Evolutionary conservation across 208 protist species (phyloP), one percentile per base, ranked within the genome.

Genomic region (Herpetomonas samuelpessoai): DNA sequence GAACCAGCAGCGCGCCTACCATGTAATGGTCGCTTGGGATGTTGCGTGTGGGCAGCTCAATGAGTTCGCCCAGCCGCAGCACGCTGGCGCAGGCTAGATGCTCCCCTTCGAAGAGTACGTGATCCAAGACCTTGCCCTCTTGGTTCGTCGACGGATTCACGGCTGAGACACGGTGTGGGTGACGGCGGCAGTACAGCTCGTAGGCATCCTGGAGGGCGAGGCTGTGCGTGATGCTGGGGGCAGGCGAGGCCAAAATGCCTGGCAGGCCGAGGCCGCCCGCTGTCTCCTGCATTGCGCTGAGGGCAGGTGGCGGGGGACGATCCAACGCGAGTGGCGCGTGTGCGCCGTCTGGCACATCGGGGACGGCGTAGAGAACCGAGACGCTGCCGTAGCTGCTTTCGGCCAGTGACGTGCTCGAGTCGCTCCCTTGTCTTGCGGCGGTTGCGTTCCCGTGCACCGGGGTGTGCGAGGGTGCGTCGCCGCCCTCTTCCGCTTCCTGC

Each of bases 11-110:
- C 12, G 76, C 85, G 6, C 84, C 85, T 6, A 92, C 65, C 69
- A 88, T 88, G 68, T 86, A 92, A 65, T 95, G 89, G 45, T 95
- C 89, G 51, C 86, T 93, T 9, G 89, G 89, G 54, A 79, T 72
- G 18, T 70, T 56, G 6, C 31, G 66, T 22, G 67, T 86, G 0
- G 89, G 89, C 29, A 95, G 44, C 19, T 86, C 68, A 16, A 63
- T 44, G 25, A 30, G 55, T 49, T 77, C 74, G 2, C 76, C 74
- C 3, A 93, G 77, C 9, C 78, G 71, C 46, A 90, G 44, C 31
- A 95, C 89, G 0, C 65, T 59, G 18, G 70, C 64, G 59, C 85
- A 92, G 21, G 65, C 59, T 2, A 93, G 45, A 22, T 81, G 53
- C 18, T 74, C 60, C 49, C 68, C 67, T 29, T 92, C 81, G 51